Conservation (phyloP, 257 asterid species). For the Linaria vulgaris region DNA sequence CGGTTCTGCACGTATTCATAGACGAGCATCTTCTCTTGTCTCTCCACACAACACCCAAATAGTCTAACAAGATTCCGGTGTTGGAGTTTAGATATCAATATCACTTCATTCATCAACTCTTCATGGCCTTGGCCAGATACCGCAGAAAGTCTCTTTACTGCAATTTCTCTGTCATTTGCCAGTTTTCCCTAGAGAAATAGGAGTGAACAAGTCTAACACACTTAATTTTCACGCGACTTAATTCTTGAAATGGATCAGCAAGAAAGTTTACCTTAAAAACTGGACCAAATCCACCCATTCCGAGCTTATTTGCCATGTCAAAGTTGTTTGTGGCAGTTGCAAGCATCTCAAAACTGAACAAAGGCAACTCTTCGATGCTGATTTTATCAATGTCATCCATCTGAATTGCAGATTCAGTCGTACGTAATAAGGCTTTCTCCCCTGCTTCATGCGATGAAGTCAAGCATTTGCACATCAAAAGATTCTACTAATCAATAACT, state of each 20-base stretch:
- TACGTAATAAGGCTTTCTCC: no score
- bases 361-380: no score
- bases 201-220: no score
- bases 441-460: no score
- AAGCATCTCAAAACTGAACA: no score
- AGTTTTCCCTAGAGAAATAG: slow-evolving; percentile 32
- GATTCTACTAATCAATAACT: no score
- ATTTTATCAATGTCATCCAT: neutral
- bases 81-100: slow-evolving; percentile 39
- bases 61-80: slow-evolving; percentile 39
- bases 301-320: slow-evolving; percentile 18
- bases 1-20: slow-evolving; percentile 40
- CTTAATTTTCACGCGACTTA: no score
- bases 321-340: no score
- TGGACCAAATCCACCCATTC: slow-evolving; percentile 28
- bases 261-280: slow-evolving; percentile 16
- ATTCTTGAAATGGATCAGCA: neutral
- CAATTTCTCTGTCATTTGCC: slow-evolving; percentile 31
- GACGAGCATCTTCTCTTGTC: slow-evolving; percentile 32
- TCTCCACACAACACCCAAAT: slow-evolving; percentile 34
- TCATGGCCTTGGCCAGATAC: slow-evolving; percentile 37
- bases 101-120: slow-evolving; percentile 44
- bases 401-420: no score
- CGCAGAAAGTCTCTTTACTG: slow-evolving; percentile 38
- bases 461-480: no score